Evolutionary conservation across 345 rosid genomes (phyloP).

Genomic region (Erysimum cheiranthoides): DNA sequence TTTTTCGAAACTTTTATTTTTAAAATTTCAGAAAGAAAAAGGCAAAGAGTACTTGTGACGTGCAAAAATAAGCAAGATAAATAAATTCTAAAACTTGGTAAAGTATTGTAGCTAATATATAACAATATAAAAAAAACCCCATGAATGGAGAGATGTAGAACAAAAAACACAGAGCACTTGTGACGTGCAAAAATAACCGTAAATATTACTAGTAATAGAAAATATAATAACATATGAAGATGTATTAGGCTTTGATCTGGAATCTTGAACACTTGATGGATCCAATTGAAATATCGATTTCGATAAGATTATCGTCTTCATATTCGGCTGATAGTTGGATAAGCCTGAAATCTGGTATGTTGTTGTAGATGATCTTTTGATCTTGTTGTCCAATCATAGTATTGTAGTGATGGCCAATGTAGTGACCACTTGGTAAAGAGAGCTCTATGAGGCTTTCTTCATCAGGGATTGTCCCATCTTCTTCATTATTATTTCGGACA

Average conservation of each 20-base stretch:
- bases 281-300: conserved; percentile 83
- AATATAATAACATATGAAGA: background rate
- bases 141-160: conserved; percentile 12
- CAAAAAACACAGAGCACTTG: conserved; percentile 12
- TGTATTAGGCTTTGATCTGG: conserved; percentile 61
- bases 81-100: background rate
- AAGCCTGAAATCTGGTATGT: conserved; percentile 43
- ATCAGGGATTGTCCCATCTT: conserved; percentile 62
- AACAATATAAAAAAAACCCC: conserved; percentile 24
- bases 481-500: conserved; percentile 5
- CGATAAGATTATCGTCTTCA: conserved; percentile 88
- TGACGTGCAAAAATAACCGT: conserved; percentile 31
- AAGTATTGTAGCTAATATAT: conserved; percentile 14
- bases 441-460: conserved; percentile 82
- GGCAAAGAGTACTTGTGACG: no score
- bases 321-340: conserved; percentile 62
- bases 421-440: conserved; percentile 70
- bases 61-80: no score
- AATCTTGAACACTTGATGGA: conserved; percentile 79
- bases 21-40: no score
- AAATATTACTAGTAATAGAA: conserved; percentile 15
- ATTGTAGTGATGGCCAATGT: conserved; percentile 42
- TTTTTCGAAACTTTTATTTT: no score
- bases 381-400: conserved; percentile 30
- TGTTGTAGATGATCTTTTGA: conserved; percentile 22